Evolutionary conservation across 2,329 filamentous ascomycete species (phyloP).

Genomic region (Diaporthe amygdali): DNA sequence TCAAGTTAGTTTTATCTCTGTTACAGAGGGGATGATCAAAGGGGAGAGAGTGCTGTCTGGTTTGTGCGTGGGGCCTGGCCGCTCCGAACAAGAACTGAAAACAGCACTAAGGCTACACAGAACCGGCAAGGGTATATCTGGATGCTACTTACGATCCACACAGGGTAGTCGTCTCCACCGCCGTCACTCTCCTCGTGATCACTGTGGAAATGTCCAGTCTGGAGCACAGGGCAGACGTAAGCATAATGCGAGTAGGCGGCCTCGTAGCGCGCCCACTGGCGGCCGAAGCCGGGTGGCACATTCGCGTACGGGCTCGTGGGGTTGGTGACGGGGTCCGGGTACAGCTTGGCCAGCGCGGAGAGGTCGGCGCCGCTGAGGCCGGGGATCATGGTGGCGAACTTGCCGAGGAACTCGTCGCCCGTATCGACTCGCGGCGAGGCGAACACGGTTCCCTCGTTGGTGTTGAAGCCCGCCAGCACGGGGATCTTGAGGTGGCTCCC

Average conservation of each 20-base stretch:
- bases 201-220: slow-evolving; percentile 55
- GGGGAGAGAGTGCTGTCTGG: slow-evolving; percentile 30
- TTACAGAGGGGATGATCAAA: slow-evolving; percentile 37
- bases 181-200: not conserved
- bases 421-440: slow-evolving; percentile 55
- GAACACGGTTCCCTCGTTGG: slow-evolving; percentile 72
- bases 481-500: slow-evolving; percentile 60
- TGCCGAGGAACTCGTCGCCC: slow-evolving; percentile 58
- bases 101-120: too few relatives aligned
- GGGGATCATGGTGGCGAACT: slow-evolving; percentile 68
- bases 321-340: slow-evolving; percentile 61
- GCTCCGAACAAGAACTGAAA: not conserved
- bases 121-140: too few relatives aligned
- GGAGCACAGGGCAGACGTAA: slow-evolving; percentile 67
- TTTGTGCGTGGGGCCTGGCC: not conserved
- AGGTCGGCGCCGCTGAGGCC: slow-evolving; percentile 58
- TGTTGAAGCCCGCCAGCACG: slow-evolving; percentile 73
- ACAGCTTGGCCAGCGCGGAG: slow-evolving; percentile 59
- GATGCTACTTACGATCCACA: slow-evolving; percentile 7
- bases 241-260: slow-evolving; percentile 69
- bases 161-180: not conserved
- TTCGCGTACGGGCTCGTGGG: slow-evolving; percentile 45
- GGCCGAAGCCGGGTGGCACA: slow-evolving; percentile 46
- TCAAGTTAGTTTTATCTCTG: slow-evolving; percentile 38
- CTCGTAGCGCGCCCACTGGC: slow-evolving; percentile 62